phyloP scores from a whole-genome alignment of 805 yeast genomes.

The Candida andamanensis region DNA sequence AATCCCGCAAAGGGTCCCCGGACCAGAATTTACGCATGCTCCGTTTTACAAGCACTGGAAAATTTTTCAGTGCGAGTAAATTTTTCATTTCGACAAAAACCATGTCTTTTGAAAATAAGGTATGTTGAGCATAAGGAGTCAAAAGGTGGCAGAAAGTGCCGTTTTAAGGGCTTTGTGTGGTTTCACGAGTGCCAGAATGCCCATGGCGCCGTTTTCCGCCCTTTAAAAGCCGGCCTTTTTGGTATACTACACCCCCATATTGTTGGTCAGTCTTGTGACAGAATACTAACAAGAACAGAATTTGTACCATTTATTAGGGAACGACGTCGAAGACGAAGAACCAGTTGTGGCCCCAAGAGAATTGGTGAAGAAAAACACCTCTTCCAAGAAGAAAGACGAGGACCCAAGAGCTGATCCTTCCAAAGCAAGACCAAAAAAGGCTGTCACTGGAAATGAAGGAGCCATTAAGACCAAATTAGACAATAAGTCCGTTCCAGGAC shows the following conservation, averaged over 20 bases:
- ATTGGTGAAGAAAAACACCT: slow-evolving; percentile 73
- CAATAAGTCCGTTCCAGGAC: slow-evolving; percentile 65
- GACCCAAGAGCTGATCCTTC: slow-evolving; percentile 80
- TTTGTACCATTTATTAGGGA: slow-evolving; percentile 79
- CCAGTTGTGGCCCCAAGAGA: slow-evolving; percentile 60
- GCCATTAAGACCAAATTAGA: slow-evolving; percentile 69
- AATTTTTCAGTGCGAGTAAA: slow-evolving; percentile 10
- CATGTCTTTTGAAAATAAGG: slow-evolving; percentile 47
- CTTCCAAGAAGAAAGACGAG: slow-evolving; percentile 81
- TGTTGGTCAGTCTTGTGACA: too few relatives aligned
- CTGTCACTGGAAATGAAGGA: slow-evolving; percentile 82
- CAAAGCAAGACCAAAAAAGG: slow-evolving; percentile 67
- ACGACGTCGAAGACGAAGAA: slow-evolving; percentile 81
- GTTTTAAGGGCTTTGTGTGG: background rate
- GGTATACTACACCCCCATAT: too few relatives aligned
- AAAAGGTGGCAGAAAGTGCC: background rate
- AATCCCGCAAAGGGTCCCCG: too few relatives aligned
- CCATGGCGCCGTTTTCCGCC: too few relatives aligned
- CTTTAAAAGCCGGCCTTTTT: too few relatives aligned
- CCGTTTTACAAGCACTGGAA: slow-evolving; percentile 1
- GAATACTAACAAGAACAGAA: slow-evolving; percentile 42
- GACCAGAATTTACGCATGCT: slow-evolving; percentile 2
- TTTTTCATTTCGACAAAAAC: slow-evolving; percentile 7
- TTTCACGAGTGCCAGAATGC: too few relatives aligned
- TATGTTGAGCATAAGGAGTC: slow-evolving; percentile 20